Conservation (phyloP, 768 basidiomycete species). For the Termitomyces sp. region DNA sequence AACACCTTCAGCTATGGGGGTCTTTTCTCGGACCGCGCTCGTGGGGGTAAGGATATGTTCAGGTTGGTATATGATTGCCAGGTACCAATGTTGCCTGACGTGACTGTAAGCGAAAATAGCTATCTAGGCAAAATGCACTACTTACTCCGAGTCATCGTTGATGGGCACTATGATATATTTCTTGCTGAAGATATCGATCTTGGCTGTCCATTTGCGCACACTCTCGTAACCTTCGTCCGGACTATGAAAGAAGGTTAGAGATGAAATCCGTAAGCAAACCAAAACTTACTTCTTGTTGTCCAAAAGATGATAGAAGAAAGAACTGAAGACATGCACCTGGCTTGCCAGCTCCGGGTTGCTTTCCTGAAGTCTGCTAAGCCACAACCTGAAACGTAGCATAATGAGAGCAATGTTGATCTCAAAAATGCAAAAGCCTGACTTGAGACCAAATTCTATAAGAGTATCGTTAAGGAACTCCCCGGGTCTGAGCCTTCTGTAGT, state of each 20-base stretch:
- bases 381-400: constrained; percentile 48
- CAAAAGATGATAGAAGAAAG: constrained; percentile 97
- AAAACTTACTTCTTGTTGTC: constrained; percentile 59
- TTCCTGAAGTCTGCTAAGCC: constrained; percentile 59
- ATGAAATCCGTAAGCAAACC: neutral
- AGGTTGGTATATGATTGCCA: constrained; percentile 90
- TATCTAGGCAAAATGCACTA: neutral
- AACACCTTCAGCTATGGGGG: neutral
- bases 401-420: neutral
- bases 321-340: constrained; percentile 89
- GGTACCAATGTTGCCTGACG: constrained; percentile 91
- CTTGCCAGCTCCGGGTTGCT: constrained; percentile 61
- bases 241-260: constrained; percentile 27
- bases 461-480: constrained; percentile 95
- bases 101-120: neutral
- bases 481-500: constrained; percentile 69
- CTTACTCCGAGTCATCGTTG: constrained; percentile 79
- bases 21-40: constrained; percentile 13
- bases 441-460: constrained; percentile 92
- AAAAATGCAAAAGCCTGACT: constrained; percentile 48
- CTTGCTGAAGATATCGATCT: constrained; percentile 85
- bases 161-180: constrained; percentile 94
- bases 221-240: constrained; percentile 71
- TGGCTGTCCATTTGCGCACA: constrained; percentile 93
- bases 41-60: constrained; percentile 44